Base-by-base conservation (phyloP, 208 protist genomes). In the Trypanosoma mega region DNA sequence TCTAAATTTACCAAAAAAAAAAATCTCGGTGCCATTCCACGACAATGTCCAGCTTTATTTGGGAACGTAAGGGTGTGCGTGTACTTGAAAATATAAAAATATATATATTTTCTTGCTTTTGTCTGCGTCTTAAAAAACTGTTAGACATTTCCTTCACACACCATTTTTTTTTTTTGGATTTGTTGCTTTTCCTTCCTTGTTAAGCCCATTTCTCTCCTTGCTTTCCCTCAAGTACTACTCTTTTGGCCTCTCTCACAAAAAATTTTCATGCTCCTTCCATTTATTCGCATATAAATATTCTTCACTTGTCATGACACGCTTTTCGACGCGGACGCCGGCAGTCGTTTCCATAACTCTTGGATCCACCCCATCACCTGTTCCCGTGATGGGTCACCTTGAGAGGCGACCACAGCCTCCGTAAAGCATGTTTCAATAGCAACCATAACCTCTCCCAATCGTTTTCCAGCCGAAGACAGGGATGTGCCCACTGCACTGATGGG, bases 401-500 rank as follows among this genome's bases (percentile, higher is more conserved):
- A 31, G 2, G 21, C 33, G 7, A 30, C 31, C 27, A 16, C 16
- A 12, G 55, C 34, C 64, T 63, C 48, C 24, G 23, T 29, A 55
- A 70, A 70, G 27, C 64, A 63, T 6, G 1, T 54, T 7, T 63
- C 55, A n/a, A 63, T 20, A 14, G 55, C 56, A 44, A 20, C 41
- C 39, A 70, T 27, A n/a, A 57, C 39, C 48, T 70, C 55, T 36
- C 47, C 55, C 23, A 70, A 26, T 41, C 48, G 29, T 30, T 6
- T 49, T 33, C 20, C 24, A 20, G 39, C 34, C 8, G 34, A 39
- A 16, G 34, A 12, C 34, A 29, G 12, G 39, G 71, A 48, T 72
- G 26, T 33, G 72, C 51, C 12, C 69, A 43, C 20, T 63, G 52
- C 52, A 71, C 58, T 29, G 59, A 71, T 2, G n/a, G 3, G 12